Base-by-base conservation (phyloP, 495 filamentous ascomycete genomes). In the Penicillium tannophilum region DNA sequence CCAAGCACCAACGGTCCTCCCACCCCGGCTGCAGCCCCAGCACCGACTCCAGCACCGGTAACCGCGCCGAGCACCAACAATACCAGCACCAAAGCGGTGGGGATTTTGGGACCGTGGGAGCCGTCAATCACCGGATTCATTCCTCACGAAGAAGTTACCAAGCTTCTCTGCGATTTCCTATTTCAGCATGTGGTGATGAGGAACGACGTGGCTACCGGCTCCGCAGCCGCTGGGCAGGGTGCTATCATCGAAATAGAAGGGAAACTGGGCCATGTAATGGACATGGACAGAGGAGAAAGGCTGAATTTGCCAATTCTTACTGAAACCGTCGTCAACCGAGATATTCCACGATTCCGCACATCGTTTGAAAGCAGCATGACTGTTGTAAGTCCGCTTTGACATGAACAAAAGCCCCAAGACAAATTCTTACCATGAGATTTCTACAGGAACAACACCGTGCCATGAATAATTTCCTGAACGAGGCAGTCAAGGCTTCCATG, bases 221-320 rank as follows among this genome's bases (percentile, higher is more conserved):
- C 75, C 28, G 79, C 81, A 58, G 72, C 83, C 5, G 61, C 61
- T 9, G 80, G 81, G 24, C 84, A 88, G 52, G 86, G 84, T 5
- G 82, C 89, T n/a, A 81, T 91, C 55, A 81, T 96, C 41, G 93
- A 97, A 72, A 89, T 97, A 55, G 93, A 97, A 74, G 93, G 91
- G 9, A 97, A 97, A 70, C 71, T 98, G 17, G 93, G 93, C 50
- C 86, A 83, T 43, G 72, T 97, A 16, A 82, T 96, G 42, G 86
- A 92, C 64, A 86, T 81, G 70, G 80, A 82, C 57, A 86, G 83
- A 2, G 81, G 86, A 51, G 79, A 87, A n/a, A 82, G 92, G 36
- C 73, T 93, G 39, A 69, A 70, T 3, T 66, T 93, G 19, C 85
- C 86, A 7, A 76, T 94, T 10, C 50, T 74, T 31, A 84, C 87